Conservation (phyloP, 176 grass and related monocot species). For the Lolium rigidum region DNA sequence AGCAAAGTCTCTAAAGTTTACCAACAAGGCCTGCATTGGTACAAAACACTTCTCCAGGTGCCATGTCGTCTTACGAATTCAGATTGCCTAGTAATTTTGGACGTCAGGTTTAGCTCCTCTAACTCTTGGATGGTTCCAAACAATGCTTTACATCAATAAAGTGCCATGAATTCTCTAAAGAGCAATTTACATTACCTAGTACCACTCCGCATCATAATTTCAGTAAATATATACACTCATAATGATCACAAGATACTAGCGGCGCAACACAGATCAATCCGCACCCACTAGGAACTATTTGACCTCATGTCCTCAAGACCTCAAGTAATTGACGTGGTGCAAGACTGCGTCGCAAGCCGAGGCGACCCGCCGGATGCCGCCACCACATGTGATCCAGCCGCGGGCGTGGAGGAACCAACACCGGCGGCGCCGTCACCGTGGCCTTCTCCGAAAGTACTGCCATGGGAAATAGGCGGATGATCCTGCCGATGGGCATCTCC, state of each 20-base stretch:
- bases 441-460: neutral
- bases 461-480: conserved; percentile 37
- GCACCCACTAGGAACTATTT: neutral
- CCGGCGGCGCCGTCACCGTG: conserved; percentile 16
- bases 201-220: neutral
- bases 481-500: conserved; percentile 38
- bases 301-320: neutral
- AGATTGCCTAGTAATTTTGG: no score
- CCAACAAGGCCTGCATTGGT: no score
- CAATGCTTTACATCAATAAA: no score
- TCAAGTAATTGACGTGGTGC: conserved; percentile 51
- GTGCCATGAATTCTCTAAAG: no score
- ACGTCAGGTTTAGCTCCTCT: no score
- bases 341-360: conserved; percentile 40
- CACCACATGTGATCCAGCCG: conserved; percentile 7
- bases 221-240: neutral
- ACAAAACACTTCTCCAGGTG: no score
- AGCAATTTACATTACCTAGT: neutral
- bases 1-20: no score
- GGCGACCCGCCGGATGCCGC: neutral
- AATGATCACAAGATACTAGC: neutral
- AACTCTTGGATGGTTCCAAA: no score
- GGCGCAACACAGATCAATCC: neutral
- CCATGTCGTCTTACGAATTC: no score
- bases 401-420: neutral